Evolutionary conservation across 139 green algal genomes (phyloP), one percentile per base, ranked within the genome.

Genomic region (Pedinophyceae sp.): DNA sequence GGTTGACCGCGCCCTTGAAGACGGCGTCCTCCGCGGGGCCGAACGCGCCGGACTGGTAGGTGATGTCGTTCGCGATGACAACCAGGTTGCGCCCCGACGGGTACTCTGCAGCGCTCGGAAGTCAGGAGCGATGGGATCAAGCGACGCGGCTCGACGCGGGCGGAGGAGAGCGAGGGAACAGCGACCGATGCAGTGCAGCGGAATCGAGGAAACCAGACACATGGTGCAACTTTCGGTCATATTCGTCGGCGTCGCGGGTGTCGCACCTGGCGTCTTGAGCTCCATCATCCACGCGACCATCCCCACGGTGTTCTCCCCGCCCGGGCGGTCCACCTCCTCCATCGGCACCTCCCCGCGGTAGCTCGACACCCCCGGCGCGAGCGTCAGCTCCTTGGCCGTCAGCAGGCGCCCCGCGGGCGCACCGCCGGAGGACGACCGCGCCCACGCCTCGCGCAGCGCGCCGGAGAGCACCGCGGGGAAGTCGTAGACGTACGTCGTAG

Each of bases 1-100:
- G 66, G 54, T 95, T 76, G 0, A 71, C 76, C 0, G 86, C 86
- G 15, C 80, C 84, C 2, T 73, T 27, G 80, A 94, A 97, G 48
- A 96, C 71, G 0, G 74, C 75, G 60, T 97, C 88, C 67, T 98
- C 90, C 13, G 58, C 39, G 0, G 86, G 87, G 0, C 78, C 78
- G 67, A 99, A 96, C 4, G 88, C 77, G 23, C 91, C 92, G 0
- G 62, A 78, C 56, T 83, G 75, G 75, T 76, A 77, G 2, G 92
- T 96, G 64, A 95, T 92, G 74, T 99, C 92, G 56, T 96, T 97
- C 40, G 88, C 84, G 15, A 99, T 76, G 7, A 90, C 83, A 2
- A 99, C 70, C 2, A 90, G 58, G 26, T 84, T 26, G 19, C 72
- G 55, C 2, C 70, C 72, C 3, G 48, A 40, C 0, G 65, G 70